A percentile compares a stretch with the other conserved stretches of the same genome.
Conservation (phyloP, 768 basidiomycete genomes). For the Mycena indigotica region DNA sequence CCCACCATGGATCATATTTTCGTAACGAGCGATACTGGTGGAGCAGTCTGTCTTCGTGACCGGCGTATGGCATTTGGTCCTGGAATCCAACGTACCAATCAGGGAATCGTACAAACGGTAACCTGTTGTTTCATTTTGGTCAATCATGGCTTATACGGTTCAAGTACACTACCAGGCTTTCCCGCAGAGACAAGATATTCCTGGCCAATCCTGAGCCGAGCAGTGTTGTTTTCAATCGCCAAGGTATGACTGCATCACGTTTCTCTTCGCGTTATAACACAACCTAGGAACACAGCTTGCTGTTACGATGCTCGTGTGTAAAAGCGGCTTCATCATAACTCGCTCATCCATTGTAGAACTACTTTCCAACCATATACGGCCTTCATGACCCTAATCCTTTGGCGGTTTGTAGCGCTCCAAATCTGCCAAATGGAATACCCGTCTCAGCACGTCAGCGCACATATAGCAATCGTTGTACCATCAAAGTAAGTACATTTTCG, state of each 20-base stretch:
- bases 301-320: conserved; percentile 67
- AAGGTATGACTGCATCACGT: conserved; percentile 45
- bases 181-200: conserved; percentile 39
- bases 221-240: conserved; percentile 67
- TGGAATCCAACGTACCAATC: conserved; percentile 39
- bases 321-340: too few species aligned
- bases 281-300: conserved; percentile 60
- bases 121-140: conserved; percentile 3
- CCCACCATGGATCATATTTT: conserved; percentile 71
- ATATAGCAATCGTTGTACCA: conserved; percentile 75
- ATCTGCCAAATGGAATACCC: conserved; percentile 57
- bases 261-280: neutral
- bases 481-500: conserved; percentile 63
- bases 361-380: conserved; percentile 70
- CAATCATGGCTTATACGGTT: neutral
- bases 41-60: conserved; percentile 69
- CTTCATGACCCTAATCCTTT: conserved; percentile 69
- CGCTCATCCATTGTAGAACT: conserved; percentile 48
- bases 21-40: conserved; percentile 59
- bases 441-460: conserved; percentile 48
- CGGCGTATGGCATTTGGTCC: conserved; percentile 74
- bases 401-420: conserved; percentile 64
- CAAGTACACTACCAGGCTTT: conserved; percentile 47
- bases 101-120: conserved; percentile 61
- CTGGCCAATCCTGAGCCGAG: conserved; percentile 67